A percentile compares a stretch with the other conserved stretches of the same genome.
Conservation (phyloP, 2,329 filamentous ascomycete species). For the Pseudogymnoascus sp. region DNA sequence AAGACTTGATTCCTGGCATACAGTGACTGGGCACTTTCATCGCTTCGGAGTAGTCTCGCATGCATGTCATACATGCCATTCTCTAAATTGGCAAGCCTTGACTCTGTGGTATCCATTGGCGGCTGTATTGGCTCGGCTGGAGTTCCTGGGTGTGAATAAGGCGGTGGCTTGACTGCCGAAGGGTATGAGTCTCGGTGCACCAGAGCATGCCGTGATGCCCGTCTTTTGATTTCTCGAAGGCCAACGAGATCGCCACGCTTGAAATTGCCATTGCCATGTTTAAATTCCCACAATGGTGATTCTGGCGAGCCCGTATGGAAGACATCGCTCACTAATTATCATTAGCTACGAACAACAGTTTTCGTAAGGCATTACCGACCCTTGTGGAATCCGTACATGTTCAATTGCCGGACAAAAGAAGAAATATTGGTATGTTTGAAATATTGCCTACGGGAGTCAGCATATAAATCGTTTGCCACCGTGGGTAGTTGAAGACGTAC, state of each 20-base stretch:
- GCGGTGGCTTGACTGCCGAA: slow-evolving; percentile 63
- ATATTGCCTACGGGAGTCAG: slow-evolving; percentile 64
- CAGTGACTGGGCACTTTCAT: slow-evolving; percentile 75
- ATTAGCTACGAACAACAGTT: slow-evolving; percentile 14
- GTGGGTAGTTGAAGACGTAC: slow-evolving; percentile 49
- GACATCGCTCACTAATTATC: slow-evolving; percentile 77
- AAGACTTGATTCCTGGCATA: slow-evolving; percentile 75
- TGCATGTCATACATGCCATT: slow-evolving; percentile 77
- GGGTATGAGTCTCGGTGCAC: slow-evolving; percentile 89
- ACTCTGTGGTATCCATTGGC: slow-evolving; percentile 68
- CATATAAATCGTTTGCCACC: slow-evolving; percentile 15
- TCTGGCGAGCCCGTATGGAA: slow-evolving; percentile 94
- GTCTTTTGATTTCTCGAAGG: slow-evolving; percentile 87
- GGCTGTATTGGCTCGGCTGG: slow-evolving; percentile 72
- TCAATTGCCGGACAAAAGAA: slow-evolving; percentile 93
- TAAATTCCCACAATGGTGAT: slow-evolving; percentile 96
- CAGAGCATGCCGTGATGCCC: slow-evolving; percentile 85
- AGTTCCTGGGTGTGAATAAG: slow-evolving; percentile 72
- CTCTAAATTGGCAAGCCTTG: slow-evolving; percentile 68
- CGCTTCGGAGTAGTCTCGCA: slow-evolving; percentile 67
- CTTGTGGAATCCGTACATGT: slow-evolving; percentile 99
- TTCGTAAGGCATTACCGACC: slow-evolving; percentile 46
- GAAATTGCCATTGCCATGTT: slow-evolving; percentile 95
- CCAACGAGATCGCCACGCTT: slow-evolving; percentile 90
- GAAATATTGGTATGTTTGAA: slow-evolving; percentile 99